Percentiles rank a stretch among this genome's conserved stretches.
phyloP scores from a whole-genome alignment of 176 grass and related monocot genomes.

The Cenchrus purpureus region DNA sequence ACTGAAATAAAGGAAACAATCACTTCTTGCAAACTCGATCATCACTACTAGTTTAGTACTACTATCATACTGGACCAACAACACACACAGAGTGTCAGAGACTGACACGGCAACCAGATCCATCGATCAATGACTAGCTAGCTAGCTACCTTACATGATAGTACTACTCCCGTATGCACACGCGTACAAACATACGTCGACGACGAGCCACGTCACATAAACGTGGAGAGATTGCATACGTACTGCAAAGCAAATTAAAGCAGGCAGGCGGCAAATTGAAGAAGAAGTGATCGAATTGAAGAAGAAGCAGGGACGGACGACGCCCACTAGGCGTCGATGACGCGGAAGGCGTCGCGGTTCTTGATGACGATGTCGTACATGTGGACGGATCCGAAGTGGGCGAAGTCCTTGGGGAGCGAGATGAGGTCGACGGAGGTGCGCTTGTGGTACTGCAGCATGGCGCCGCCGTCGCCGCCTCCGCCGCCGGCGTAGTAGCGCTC shows the following conservation, averaged over 20 bases:
- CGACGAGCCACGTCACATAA: background rate
- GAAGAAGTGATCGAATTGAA: no score
- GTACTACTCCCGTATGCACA: background rate
- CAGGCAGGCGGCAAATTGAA: background rate
- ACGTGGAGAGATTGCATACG: background rate
- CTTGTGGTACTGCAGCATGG: constrained; percentile 83
- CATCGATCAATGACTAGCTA: background rate
- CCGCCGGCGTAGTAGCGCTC: constrained; percentile 68
- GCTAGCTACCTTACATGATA: no score
- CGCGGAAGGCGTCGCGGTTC: constrained; percentile 82
- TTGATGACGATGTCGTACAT: constrained; percentile 99
- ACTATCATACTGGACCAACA: background rate
- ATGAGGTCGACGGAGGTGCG: constrained; percentile 85
- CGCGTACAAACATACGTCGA: background rate
- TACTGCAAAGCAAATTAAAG: background rate
- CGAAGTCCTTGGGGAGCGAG: constrained; percentile 84
- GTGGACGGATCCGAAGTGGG: constrained; percentile 73
- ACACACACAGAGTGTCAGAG: background rate
- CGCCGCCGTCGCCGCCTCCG: background rate
- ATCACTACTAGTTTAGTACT: background rate
- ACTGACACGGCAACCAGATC: background rate
- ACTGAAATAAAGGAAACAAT: background rate
- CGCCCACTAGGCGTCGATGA: constrained; percentile 56
- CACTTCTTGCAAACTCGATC: background rate
- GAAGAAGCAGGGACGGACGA: background rate